Conservation (phyloP, 2,329 filamentous ascomycete genomes). For the Cladosporium sp. region DNA sequence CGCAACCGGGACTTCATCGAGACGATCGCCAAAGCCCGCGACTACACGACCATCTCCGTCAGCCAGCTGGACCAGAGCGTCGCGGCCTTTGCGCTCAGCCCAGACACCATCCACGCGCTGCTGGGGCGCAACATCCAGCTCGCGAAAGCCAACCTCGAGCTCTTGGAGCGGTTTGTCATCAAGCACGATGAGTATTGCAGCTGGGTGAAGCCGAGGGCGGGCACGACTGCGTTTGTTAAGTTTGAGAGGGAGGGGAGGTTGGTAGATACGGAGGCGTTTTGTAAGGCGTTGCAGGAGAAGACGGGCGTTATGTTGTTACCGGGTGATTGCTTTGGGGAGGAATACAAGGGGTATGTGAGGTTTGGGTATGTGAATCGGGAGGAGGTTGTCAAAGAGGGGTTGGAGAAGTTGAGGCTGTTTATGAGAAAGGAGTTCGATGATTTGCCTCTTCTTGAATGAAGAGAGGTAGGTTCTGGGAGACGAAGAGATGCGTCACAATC, state of each 20-base stretch:
- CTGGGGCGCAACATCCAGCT: conserved; percentile 59
- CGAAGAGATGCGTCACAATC: no score
- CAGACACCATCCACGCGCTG: conserved; percentile 57
- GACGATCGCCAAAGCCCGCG: conserved; percentile 57
- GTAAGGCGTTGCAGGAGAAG: conserved; percentile 59
- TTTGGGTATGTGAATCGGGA: conserved; percentile 72
- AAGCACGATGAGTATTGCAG: conserved; percentile 57
- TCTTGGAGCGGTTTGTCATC: conserved; percentile 63
- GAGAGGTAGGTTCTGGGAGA: background rate
- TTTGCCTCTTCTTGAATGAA: conserved; percentile 31
- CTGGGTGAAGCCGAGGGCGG: conserved; percentile 70
- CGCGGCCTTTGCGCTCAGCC: conserved; percentile 66
- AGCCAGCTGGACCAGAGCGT: conserved; percentile 76
- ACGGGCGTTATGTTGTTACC: conserved; percentile 70
- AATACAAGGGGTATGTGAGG: conserved; percentile 69
- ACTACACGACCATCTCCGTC: conserved; percentile 83
- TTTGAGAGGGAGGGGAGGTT: conserved; percentile 57
- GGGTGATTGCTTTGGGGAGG: conserved; percentile 68
- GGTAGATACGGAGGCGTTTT: conserved; percentile 68
- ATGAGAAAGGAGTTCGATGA: conserved; percentile 52
- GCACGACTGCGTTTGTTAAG: conserved; percentile 71
- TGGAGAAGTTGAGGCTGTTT: conserved; percentile 51
- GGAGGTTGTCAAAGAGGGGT: conserved; percentile 58
- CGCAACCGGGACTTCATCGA: conserved; percentile 57
- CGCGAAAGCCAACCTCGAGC: conserved; percentile 58